Percentiles rank a stretch among this genome's conserved stretches.
Evolutionary conservation across 306 rosid genomes (phyloP).

Genomic region (Dalbergia cultrata): DNA sequence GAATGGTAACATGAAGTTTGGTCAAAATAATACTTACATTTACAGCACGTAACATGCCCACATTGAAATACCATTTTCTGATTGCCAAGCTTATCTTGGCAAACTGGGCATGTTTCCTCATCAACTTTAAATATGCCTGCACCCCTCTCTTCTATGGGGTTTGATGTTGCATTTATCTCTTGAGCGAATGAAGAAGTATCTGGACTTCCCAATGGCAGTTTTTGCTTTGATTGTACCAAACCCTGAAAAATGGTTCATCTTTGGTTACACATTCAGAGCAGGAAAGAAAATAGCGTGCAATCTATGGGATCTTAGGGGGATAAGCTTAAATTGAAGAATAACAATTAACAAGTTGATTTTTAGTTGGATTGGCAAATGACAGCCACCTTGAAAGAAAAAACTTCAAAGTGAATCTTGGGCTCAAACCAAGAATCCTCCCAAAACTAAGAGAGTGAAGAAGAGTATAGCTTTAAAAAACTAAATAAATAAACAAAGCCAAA

Average conservation of each 20-base stretch:
- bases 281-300: conserved; percentile 31
- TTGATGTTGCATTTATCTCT: conserved; percentile 52
- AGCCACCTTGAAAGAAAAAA: not conserved
- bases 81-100: conserved; percentile 82
- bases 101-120: conserved; percentile 89
- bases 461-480: not conserved
- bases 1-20: conserved; percentile 33
- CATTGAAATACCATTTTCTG: conserved; percentile 97
- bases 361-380: conserved; percentile 23
- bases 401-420: not conserved
- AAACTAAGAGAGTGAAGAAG: conserved; percentile 1
- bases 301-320: not conserved
- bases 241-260: conserved; percentile 65
- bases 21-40: conserved; percentile 68
- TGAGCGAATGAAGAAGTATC: conserved; percentile 55
- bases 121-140: conserved; percentile 53
- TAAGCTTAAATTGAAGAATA: conserved; percentile 15
- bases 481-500: not conserved
- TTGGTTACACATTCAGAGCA: conserved; percentile 28
- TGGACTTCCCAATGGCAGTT: conserved; percentile 53
- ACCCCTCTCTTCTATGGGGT: conserved; percentile 57
- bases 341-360: not conserved
- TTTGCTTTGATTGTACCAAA: conserved; percentile 81
- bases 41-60: conserved; percentile 93
- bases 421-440: not conserved